Conservation (phyloP, 192 early-diverging fungal species). For the Coemansia aciculifera region DNA sequence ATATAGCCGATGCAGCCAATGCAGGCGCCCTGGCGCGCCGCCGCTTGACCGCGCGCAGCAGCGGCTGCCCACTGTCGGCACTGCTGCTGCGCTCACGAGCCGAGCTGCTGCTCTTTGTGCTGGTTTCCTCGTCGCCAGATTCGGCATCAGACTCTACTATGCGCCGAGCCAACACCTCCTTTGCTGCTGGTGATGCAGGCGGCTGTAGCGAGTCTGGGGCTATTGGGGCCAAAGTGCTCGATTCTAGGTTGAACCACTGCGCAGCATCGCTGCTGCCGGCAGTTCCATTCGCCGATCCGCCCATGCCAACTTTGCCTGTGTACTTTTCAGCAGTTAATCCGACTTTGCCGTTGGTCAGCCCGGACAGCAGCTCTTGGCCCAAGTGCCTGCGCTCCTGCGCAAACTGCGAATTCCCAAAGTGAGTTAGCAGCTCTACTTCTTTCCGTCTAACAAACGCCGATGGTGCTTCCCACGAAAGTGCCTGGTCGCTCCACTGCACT, state of each 20-base stretch:
- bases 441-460: background rate
- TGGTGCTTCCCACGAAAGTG: conserved; percentile 25
- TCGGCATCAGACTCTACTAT: background rate
- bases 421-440: conserved; percentile 2
- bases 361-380: conserved; percentile 5
- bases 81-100: background rate
- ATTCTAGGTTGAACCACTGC: conserved; percentile 18
- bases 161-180: background rate
- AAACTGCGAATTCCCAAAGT: conserved; percentile 15
- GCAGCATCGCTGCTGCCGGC: background rate
- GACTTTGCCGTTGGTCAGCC: background rate
- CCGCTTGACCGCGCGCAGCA: background rate
- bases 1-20: background rate
- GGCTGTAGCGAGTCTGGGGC: background rate
- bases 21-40: background rate
- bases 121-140: background rate
- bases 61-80: background rate
- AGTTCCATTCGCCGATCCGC: conserved; percentile 10
- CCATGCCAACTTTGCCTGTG: conserved; percentile 8
- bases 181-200: background rate
- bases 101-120: background rate
- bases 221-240: conserved; percentile 14
- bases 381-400: conserved; percentile 15
- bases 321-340: background rate
- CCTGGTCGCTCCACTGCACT: conserved; percentile 30